phyloP scores from a whole-genome alignment of 192 early-diverging fungal species.

The Coemansia sp. region DNA sequence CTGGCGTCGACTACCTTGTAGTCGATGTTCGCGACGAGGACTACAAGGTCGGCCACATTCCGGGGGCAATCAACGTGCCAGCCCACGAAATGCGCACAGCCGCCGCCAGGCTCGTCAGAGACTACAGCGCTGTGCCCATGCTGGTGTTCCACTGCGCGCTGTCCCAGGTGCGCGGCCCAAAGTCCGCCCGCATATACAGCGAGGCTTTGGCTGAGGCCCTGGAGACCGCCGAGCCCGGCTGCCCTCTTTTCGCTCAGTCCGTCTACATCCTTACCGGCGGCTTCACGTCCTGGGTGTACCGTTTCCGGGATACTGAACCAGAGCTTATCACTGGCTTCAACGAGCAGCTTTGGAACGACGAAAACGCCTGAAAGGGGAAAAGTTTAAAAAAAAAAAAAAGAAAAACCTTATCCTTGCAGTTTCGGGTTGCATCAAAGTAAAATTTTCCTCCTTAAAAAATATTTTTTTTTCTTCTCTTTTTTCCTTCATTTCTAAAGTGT shows the following conservation, averaged over 20 bases:
- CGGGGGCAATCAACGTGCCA: slow-evolving; percentile 72
- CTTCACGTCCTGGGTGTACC: slow-evolving; percentile 63
- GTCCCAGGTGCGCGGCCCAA: slow-evolving; percentile 81
- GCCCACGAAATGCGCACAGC: slow-evolving; percentile 59
- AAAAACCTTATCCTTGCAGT: no score
- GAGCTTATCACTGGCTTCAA: slow-evolving; percentile 63
- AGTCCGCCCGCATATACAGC: slow-evolving; percentile 64
- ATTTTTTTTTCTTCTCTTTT: neutral
- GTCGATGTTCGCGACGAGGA: slow-evolving; percentile 71
- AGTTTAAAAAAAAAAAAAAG: no score
- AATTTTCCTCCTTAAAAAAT: no score
- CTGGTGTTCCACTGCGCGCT: slow-evolving; percentile 87
- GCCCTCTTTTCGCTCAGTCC: slow-evolving; percentile 35
- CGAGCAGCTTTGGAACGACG: slow-evolving; percentile 49
- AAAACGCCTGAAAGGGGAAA: neutral
- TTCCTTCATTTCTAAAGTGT: neutral
- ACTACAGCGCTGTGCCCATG: slow-evolving; percentile 60
- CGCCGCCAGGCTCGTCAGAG: slow-evolving; percentile 45
- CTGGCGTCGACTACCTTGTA: slow-evolving; percentile 70
- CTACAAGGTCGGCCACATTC: slow-evolving; percentile 74
- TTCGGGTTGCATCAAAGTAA: no score
- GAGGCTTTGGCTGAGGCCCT: slow-evolving; percentile 44
- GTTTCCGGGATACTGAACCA: slow-evolving; percentile 56
- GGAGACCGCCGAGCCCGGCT: slow-evolving; percentile 6
- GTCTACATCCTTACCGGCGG: slow-evolving; percentile 66